A percentile compares a stretch with the other conserved stretches of the same genome.
Evolutionary conservation across 2,329 filamentous ascomycete genomes (phyloP).

Genomic region (Elsinoe necatrix): DNA sequence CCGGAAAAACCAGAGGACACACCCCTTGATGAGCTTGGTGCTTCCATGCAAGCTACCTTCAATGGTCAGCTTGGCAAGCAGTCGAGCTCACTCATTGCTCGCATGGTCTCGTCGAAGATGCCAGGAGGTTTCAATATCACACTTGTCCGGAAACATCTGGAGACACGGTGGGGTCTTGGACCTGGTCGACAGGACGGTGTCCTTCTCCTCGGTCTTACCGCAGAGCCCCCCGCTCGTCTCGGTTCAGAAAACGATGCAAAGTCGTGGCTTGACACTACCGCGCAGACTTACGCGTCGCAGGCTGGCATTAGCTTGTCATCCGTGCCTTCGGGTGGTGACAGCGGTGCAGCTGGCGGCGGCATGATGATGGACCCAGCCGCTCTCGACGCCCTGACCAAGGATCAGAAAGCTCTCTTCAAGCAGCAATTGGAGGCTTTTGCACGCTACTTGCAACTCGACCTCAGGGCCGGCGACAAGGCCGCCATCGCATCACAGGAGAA

Average conservation of each 20-base stretch:
- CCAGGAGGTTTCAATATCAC: constrained; percentile 99
- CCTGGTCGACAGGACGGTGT: constrained; percentile 85
- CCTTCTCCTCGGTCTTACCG: constrained; percentile 78
- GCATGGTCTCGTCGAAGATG: constrained; percentile 98
- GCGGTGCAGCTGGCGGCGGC: constrained; percentile 62
- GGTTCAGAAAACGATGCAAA: constrained; percentile 88
- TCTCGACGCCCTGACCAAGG: constrained; percentile 92
- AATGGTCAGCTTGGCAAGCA: constrained; percentile 97
- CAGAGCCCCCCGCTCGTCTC: constrained; percentile 82
- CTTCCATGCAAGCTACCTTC: constrained; percentile 96
- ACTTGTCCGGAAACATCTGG: constrained; percentile 85
- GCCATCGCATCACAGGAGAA: constrained; percentile 78
- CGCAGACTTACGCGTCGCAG: constrained; percentile 79
- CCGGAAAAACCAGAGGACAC: constrained; percentile 98
- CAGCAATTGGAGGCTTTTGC: constrained; percentile 94
- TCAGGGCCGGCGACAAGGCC: constrained; percentile 92
- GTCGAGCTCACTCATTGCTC: constrained; percentile 82
- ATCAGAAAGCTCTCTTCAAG: constrained; percentile 93
- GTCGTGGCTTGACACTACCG: constrained; percentile 76
- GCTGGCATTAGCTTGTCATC: constrained; percentile 78
- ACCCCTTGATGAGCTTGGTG: constrained; percentile 88
- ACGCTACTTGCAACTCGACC: constrained; percentile 92
- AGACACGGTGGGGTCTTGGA: constrained; percentile 84
- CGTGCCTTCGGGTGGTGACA: constrained; percentile 60
- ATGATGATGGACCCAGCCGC: constrained; percentile 99